Evolutionary conservation across 305 asterid species (phyloP).

Genomic region (Fraxinus xanthoxyloides): DNA sequence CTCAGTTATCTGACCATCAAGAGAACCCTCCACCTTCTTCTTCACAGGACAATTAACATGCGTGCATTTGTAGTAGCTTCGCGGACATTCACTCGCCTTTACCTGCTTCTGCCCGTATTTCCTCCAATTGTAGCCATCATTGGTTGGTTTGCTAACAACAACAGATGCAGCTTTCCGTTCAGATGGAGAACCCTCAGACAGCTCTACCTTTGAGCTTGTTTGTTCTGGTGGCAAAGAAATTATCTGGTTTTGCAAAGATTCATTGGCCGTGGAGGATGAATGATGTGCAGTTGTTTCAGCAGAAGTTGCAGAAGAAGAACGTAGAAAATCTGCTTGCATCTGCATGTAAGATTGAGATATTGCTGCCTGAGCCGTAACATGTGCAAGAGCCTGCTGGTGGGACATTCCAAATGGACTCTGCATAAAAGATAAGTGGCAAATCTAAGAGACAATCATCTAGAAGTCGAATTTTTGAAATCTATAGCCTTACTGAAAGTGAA

Average conservation of each 20-base stretch:
- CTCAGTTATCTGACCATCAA: slow-evolving; percentile 70
- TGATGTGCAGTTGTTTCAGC: slow-evolving; percentile 31
- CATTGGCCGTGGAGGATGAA: slow-evolving; percentile 35
- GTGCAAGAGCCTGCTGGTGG: slow-evolving; percentile 93
- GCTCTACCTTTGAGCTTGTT: slow-evolving; percentile 37
- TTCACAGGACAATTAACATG: slow-evolving; percentile 64
- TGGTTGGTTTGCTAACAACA: slow-evolving; percentile 56
- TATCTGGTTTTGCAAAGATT: slow-evolving; percentile 26
- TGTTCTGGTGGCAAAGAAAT: slow-evolving; percentile 30
- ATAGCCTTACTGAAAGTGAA: neutral
- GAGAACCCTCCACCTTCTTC: slow-evolving; percentile 81
- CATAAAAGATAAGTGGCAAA: slow-evolving; percentile 12
- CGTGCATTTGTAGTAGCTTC: slow-evolving; percentile 93
- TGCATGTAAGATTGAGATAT: slow-evolving; percentile 58
- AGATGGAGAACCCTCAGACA: slow-evolving; percentile 47
- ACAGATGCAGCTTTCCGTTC: slow-evolving; percentile 40
- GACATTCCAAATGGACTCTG: slow-evolving; percentile 99
- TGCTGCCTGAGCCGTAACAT: slow-evolving; percentile 95
- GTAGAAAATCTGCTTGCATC: slow-evolving; percentile 50
- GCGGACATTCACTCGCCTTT: slow-evolving; percentile 84
- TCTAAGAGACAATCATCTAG: neutral
- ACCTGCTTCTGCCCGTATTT: slow-evolving; percentile 95
- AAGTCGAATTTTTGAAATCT: neutral
- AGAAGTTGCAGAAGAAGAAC: slow-evolving; percentile 29
- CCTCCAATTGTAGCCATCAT: slow-evolving; percentile 98